Conservation (phyloP, 2,329 filamentous ascomycete genomes). For the Penicillium sp. region DNA sequence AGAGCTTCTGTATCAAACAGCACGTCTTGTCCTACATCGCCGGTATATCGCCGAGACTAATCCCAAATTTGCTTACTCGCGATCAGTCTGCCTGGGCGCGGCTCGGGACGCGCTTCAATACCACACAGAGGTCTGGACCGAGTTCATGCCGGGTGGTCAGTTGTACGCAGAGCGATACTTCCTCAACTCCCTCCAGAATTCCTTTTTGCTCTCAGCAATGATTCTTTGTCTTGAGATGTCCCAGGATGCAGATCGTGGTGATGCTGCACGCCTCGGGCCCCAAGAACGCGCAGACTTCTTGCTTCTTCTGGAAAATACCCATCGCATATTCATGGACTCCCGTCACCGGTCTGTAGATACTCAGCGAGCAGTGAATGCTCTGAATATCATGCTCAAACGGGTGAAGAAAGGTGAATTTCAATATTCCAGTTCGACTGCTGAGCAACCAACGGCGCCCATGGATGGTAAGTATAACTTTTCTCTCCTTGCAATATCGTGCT, state of each 20-base stretch:
- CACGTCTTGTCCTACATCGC: conserved; percentile 55
- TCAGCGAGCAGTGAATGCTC: conserved; percentile 28
- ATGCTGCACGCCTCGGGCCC: conserved; percentile 1
- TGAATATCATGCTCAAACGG: conserved; percentile 32
- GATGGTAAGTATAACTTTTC: neutral
- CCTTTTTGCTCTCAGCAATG: conserved; percentile 63
- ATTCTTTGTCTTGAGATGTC: conserved; percentile 54
- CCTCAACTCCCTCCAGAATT: conserved; percentile 56
- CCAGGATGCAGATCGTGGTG: conserved; percentile 19
- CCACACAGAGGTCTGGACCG: conserved; percentile 52
- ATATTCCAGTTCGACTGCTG: conserved; percentile 1
- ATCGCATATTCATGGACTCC: conserved; percentile 29
- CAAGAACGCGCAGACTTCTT: conserved; percentile 25
- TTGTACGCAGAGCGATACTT: conserved; percentile 58
- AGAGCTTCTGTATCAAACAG: conserved; percentile 53
- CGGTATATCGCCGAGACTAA: conserved; percentile 48
- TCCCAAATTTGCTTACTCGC: conserved; percentile 46
- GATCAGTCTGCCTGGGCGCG: conserved; percentile 48
- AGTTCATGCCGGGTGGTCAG: conserved; percentile 56
- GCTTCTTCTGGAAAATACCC: conserved; percentile 27
- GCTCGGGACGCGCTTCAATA: conserved; percentile 51
- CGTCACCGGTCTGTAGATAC: conserved; percentile 29
- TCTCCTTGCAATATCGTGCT: neutral
- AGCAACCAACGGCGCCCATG: neutral
- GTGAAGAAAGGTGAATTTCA: conserved; percentile 15